phyloP scores from a whole-genome alignment of 1,284 basidiomycete genomes.

The Hypsizygus ulmarius region DNA sequence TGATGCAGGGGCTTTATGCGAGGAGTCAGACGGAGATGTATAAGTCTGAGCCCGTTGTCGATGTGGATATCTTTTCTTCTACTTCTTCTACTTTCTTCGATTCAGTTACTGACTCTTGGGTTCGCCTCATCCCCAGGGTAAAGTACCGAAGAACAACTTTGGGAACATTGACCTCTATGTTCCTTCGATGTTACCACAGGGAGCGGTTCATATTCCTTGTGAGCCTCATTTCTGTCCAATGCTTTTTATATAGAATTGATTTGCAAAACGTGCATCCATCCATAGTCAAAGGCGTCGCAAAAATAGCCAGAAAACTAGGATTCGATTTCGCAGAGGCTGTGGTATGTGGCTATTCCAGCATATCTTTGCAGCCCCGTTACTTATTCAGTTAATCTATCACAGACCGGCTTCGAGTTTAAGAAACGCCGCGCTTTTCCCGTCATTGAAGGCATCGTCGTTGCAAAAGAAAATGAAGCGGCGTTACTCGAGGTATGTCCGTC shows the following conservation, averaged over 20 bases:
- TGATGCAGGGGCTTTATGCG: constrained; percentile 88
- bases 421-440: constrained; percentile 86
- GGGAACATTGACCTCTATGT: constrained; percentile 98
- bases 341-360: constrained; percentile 42
- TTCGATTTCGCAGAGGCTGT: constrained; percentile 94
- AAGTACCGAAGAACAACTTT: constrained; percentile 92
- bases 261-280: constrained; percentile 11
- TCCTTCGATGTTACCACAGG: constrained; percentile 90
- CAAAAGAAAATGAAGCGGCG: constrained; percentile 72
- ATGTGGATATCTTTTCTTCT: constrained; percentile 52
- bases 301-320: constrained; percentile 84
- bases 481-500: constrained; percentile 66
- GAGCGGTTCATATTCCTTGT: constrained; percentile 89
- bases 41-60: constrained; percentile 73
- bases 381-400: constrained; percentile 3
- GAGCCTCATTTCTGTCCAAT: constrained; percentile 33
- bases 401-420: constrained; percentile 94
- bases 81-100: constrained; percentile 1
- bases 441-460: constrained; percentile 85
- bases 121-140: constrained; percentile 56
- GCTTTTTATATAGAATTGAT: constrained; percentile 1
- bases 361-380: constrained; percentile 17
- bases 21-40: constrained; percentile 85
- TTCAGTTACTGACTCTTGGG: constrained; percentile 16
- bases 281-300: constrained; percentile 83